Conservation (phyloP, 2,329 filamentous ascomycete genomes). For the Penicillium sp. region DNA sequence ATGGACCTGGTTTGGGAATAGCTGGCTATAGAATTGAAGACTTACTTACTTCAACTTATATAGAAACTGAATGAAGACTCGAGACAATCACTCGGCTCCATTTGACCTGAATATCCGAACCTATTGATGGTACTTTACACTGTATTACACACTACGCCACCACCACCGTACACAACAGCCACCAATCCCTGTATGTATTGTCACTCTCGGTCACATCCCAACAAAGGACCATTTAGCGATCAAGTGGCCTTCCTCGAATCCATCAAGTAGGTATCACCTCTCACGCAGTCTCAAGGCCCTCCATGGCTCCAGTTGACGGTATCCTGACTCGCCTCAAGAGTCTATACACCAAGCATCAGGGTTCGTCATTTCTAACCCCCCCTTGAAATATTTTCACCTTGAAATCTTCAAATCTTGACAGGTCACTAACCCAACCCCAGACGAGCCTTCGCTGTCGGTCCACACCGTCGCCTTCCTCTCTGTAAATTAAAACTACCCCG, state of each 20-base stretch:
- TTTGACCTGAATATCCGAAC: neutral
- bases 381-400: neutral
- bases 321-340: slow-evolving; percentile 32
- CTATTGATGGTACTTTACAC: neutral
- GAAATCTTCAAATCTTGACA: slow-evolving; percentile 1
- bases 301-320: slow-evolving; percentile 32
- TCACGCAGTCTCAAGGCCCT: neutral
- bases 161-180: neutral
- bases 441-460: slow-evolving; percentile 37
- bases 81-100: neutral
- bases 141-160: neutral
- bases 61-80: too few species aligned
- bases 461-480: slow-evolving; percentile 37
- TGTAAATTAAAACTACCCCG: slow-evolving; percentile 23
- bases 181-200: neutral
- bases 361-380: slow-evolving; percentile 16
- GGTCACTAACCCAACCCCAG: slow-evolving; percentile 19
- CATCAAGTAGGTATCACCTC: neutral
- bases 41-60: too few species aligned
- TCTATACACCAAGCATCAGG: slow-evolving; percentile 31
- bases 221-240: neutral
- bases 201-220: neutral
- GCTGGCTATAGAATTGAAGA: neutral
- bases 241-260: neutral
- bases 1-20: neutral